Conservation (phyloP, 257 asterid genomes). For the Phtheirospermum japonicum region DNA sequence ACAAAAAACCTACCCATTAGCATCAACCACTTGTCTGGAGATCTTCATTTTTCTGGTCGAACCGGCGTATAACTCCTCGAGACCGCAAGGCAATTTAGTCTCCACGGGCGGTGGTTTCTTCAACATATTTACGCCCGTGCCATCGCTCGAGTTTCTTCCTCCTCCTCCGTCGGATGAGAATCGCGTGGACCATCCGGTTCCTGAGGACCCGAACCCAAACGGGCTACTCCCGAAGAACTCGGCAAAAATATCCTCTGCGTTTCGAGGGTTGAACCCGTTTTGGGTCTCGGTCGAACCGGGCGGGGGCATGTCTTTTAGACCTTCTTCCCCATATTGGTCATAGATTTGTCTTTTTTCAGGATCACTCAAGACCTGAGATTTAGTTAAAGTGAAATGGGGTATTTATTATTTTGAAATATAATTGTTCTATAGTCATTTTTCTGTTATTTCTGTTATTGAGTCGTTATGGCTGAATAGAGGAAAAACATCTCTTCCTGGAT, state of each 20-base stretch:
- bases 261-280: slow-evolving; percentile 58
- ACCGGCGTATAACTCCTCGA: slow-evolving; percentile 80
- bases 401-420: no score
- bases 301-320: slow-evolving; percentile 64
- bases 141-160: slow-evolving; percentile 42
- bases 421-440: no score
- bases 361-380: slow-evolving; percentile 73
- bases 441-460: no score
- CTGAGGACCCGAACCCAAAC: slow-evolving; percentile 58
- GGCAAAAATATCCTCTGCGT: slow-evolving; percentile 91
- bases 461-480: no score
- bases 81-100: slow-evolving; percentile 69
- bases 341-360: slow-evolving; percentile 74
- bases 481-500: no score
- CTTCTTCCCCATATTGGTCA: slow-evolving; percentile 86
- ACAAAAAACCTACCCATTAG: slow-evolving; percentile 30
- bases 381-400: neutral
- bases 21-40: slow-evolving; percentile 50
- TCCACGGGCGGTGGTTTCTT: slow-evolving; percentile 87
- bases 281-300: slow-evolving; percentile 49
- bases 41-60: slow-evolving; percentile 90
- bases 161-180: slow-evolving; percentile 56
- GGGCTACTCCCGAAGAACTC: slow-evolving; percentile 96
- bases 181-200: slow-evolving; percentile 53
- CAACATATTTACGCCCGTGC: slow-evolving; percentile 41